Percentiles rank a stretch among this genome's conserved stretches.
Conservation (phyloP, 371 early-diverging fungal genomes). For the Actinomortierella wolfii region DNA sequence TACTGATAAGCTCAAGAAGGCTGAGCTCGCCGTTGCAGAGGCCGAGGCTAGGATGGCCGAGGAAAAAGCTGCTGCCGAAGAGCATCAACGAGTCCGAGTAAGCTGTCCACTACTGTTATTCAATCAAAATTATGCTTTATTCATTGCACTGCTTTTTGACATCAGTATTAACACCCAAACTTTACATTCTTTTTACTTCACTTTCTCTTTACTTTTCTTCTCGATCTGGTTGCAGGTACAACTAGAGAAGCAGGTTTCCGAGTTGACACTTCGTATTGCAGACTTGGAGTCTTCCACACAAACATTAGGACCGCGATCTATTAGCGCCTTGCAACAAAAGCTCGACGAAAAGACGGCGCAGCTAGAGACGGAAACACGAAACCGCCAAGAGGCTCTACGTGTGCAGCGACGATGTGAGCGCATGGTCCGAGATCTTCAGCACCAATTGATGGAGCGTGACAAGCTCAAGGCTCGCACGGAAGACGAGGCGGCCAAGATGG, state of each 20-base stretch:
- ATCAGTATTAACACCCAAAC: no score
- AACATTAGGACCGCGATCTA: slow-evolving; percentile 54
- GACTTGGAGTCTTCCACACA: slow-evolving; percentile 72
- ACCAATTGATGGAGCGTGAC: slow-evolving; percentile 77
- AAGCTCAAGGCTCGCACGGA: slow-evolving; percentile 69
- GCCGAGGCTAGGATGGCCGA: slow-evolving; percentile 65
- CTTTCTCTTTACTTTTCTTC: not conserved
- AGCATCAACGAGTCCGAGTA: slow-evolving; percentile 66
- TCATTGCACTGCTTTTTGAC: no score
- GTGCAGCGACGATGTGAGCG: slow-evolving; percentile 74
- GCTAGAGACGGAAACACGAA: slow-evolving; percentile 68
- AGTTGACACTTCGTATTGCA: slow-evolving; percentile 70
- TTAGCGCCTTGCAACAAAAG: slow-evolving; percentile 62
- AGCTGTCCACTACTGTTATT: slow-evolving; percentile 1
- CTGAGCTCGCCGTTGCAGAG: slow-evolving; percentile 60
- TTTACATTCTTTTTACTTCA: not conserved
- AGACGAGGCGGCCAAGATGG: slow-evolving; percentile 73
- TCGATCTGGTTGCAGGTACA: slow-evolving; percentile 37
- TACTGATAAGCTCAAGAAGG: slow-evolving; percentile 65
- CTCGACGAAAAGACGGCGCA: slow-evolving; percentile 67
- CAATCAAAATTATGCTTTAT: no score
- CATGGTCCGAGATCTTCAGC: slow-evolving; percentile 80
- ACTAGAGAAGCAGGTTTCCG: slow-evolving; percentile 82
- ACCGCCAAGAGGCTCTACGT: slow-evolving; percentile 61
- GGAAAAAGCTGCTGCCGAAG: slow-evolving; percentile 65